These are phyloP conservation scores for Fusarium graminum DNA, from an alignment of 2,329 filamentous ascomycete genomes.

Conservation along the genomic window DNA sequence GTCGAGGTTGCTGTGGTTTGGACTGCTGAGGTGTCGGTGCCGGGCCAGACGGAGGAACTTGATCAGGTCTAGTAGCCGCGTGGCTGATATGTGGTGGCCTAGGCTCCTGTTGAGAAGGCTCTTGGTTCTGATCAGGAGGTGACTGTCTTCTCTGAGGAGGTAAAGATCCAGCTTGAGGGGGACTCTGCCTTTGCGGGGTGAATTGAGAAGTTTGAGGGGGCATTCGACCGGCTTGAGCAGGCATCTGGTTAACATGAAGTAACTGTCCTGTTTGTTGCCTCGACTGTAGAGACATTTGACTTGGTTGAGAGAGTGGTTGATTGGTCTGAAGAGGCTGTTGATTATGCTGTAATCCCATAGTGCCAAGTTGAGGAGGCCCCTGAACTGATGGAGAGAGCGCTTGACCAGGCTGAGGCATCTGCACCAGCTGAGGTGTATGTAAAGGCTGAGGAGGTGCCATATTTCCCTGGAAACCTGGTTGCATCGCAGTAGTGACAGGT, in stretches of 20 bases:
- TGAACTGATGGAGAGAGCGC: constrained; percentile 17
- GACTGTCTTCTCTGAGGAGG: constrained; percentile 3
- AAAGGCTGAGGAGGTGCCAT: constrained; percentile 11
- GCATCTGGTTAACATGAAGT: constrained; percentile 1
- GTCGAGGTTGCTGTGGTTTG: not conserved
- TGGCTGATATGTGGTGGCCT: not conserved
- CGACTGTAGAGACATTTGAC: constrained; percentile 3
- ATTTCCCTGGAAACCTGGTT: constrained; percentile 19
- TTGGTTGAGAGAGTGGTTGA: constrained; percentile 3
- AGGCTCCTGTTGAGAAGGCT: not conserved
- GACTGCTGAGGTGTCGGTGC: not conserved
- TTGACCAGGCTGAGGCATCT: constrained; percentile 14
- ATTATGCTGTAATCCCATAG: constrained; percentile 4
- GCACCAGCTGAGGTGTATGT: constrained; percentile 8
- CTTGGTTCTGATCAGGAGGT: constrained; percentile 7
- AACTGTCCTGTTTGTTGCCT: constrained; percentile 9
- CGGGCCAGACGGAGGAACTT: constrained; percentile 3
- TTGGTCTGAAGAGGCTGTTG: constrained; percentile 6
- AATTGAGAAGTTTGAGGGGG: not conserved
- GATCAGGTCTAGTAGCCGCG: not conserved
- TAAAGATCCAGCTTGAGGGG: not conserved
- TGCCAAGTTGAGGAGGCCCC: not conserved
- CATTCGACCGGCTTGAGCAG: not conserved
- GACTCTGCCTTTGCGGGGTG: not conserved
- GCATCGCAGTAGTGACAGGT: constrained; percentile 10